Evolutionary conservation across 1,139 yeast genomes (phyloP), one percentile per base, ranked within the genome.

Genomic region (Debaryomycetaceae sp.): DNA sequence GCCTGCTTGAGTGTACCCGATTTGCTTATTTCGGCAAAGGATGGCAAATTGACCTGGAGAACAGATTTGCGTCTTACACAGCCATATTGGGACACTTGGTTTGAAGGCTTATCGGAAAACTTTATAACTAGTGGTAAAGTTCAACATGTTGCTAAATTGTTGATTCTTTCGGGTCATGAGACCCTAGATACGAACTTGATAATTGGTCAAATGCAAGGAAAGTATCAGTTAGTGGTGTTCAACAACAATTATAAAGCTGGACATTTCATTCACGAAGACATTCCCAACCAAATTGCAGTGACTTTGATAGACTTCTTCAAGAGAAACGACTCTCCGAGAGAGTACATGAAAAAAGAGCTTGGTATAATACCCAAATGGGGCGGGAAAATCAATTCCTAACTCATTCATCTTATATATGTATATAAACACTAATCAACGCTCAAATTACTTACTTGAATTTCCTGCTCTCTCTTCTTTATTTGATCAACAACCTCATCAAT

Each of bases 161-260:
- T 93, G 39, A 75, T 93, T 1, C 66, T 93, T n/a, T 95, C 98
- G 0, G 96, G 96, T 4, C 87, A 91, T 46, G 97, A 93, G 57
- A 81, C 88, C 7, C 70, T 95, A 27, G 99, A 95, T 63, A 89
- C 85, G 50, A 78, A 79, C 39, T 69, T 93, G 37, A 89, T 90
- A 61, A 84, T 93, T 45, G 99, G 97, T 0, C 99, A 95, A 65
- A 93, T 93, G 99, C 98, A 91, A 65, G 95, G 95, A 0, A 89
- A 87, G 59, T 93, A 86, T 62, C 99, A 93, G 63, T 73, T 93
- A 40, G 83, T 88, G 13, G 95, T 90, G 4, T 85, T 90, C 62
- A 83, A 80, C 49, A 68, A 68, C 46, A 57, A 84, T 47, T 63
- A 67, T 2, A 56, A 81, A 35, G 74, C 91, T 1, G 97, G 98